Evolutionary conservation across 805 yeast species (phyloP), one percentile per base, ranked within the genome.

Genomic region (Candida coquimbonensis): DNA sequence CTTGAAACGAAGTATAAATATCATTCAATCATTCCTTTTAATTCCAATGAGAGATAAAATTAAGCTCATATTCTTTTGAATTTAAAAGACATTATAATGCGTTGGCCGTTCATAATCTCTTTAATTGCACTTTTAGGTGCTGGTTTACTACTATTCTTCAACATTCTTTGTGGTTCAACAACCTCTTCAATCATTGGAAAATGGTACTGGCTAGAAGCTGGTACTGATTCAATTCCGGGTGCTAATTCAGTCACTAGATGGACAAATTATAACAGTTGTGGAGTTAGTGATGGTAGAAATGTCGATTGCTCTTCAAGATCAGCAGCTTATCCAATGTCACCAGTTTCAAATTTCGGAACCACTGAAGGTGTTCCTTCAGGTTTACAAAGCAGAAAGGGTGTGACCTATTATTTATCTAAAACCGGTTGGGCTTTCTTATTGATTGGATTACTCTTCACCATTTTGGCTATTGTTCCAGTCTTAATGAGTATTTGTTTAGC

Each of bases 321-420:
- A 39, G 84, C 96, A 17, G 97, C 87, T n/a, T 81, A 73, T 66
- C 88, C 96, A 38, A 79, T 89, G 61, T 85, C 95, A 25, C 96
- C 96, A 27, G 75, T 65, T 40, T 79, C 78, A 56, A 87, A 87
- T 68, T 88, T 88, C 56, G 74, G 72, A 40, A 70, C 81, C 43
- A 57, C 68, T 36, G 48, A 51, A 7, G 73, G 71, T 42, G 73
- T 83, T 42, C 95, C 95, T 25, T 33, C 59, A 3, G 65, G 67
- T 25, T 81, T 88, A 54, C 54, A 67, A 43, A 53, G 63, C 31
- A 61, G 72, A 60, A 70, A 77, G 51, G 68, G 74, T 52, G 65
- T 75, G 37, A 81, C 74, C 63, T 87, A 73, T 67, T 83, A 80
- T 65, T 65, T 83, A 57, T 74, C 87, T 17, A 77, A 91, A 53